A percentile compares a stretch with the other conserved stretches of the same genome.
Conservation (phyloP, 768 basidiomycete species). For the Cubamyces sp. region DNA sequence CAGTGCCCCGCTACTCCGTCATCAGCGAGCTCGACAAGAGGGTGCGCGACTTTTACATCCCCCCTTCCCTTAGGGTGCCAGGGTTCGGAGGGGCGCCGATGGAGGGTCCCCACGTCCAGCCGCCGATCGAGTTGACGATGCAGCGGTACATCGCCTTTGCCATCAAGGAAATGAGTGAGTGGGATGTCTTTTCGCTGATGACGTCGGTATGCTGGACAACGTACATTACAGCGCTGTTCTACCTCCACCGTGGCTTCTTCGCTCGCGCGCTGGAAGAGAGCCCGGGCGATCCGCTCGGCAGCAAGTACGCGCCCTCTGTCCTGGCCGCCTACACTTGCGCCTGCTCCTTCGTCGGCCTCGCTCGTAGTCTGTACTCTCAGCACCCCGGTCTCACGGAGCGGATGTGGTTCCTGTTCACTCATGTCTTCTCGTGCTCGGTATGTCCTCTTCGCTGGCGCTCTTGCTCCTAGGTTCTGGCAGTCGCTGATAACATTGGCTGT, state of each 20-base stretch:
- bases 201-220: not conserved
- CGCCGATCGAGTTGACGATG: slow-evolving; percentile 57
- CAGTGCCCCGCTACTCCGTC: slow-evolving; percentile 60
- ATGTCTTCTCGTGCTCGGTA: slow-evolving; percentile 74
- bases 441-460: slow-evolving; percentile 4
- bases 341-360: slow-evolving; percentile 66
- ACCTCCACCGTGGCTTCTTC: slow-evolving; percentile 78
- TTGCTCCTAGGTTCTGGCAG: not conserved
- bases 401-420: slow-evolving; percentile 75
- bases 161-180: slow-evolving; percentile 69
- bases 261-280: slow-evolving; percentile 68
- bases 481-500: not conserved
- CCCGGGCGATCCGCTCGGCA: slow-evolving; percentile 66
- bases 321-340: slow-evolving; percentile 72
- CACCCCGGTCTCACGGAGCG: slow-evolving; percentile 68
- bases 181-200: no score
- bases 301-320: slow-evolving; percentile 70
- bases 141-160: slow-evolving; percentile 69
- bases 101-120: slow-evolving; percentile 23
- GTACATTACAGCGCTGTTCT: slow-evolving; percentile 55
- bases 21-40: slow-evolving; percentile 70
- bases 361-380: slow-evolving; percentile 66
- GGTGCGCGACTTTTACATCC: slow-evolving; percentile 64
- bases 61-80: slow-evolving; percentile 64
- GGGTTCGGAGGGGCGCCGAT: slow-evolving; percentile 53